phyloP scores from a whole-genome alignment of 306 rosid genomes.

The Ochetophila trinervis region DNA sequence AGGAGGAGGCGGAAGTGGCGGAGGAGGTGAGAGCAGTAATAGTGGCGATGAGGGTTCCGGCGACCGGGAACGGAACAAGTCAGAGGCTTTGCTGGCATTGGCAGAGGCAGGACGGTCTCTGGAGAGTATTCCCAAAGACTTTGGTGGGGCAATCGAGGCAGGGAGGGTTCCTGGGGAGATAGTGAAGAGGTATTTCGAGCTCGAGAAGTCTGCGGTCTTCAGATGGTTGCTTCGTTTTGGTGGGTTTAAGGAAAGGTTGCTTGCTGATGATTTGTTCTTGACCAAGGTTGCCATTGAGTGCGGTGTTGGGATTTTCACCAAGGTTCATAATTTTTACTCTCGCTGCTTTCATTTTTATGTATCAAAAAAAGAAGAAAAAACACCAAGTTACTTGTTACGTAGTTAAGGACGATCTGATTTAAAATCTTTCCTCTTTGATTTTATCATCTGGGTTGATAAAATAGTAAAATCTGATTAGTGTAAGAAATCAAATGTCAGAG shows the following conservation, averaged over 20 bases:
- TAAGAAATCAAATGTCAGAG: too few relatives aligned
- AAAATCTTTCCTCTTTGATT: too few relatives aligned
- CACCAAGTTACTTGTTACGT: too few relatives aligned
- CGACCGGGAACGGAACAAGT: conserved; percentile 52
- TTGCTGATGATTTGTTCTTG: conserved; percentile 87
- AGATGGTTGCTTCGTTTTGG: conserved; percentile 73
- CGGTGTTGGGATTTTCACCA: conserved; percentile 80
- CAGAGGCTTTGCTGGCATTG: conserved; percentile 61
- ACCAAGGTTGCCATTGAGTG: conserved; percentile 84
- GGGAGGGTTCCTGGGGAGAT: conserved; percentile 75
- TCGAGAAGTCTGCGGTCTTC: conserved; percentile 57
- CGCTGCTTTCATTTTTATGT: not conserved
- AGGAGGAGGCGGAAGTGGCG: not conserved
- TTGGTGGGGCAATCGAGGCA: conserved; percentile 59
- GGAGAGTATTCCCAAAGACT: conserved; percentile 73
- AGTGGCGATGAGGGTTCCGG: conserved; percentile 37
- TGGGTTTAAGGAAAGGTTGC: conserved; percentile 87
- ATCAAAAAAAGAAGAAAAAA: too few relatives aligned
- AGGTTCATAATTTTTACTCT: conserved; percentile 37
- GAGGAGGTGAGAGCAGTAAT: conserved; percentile 5
- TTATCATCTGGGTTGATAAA: too few relatives aligned
- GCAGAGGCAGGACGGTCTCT: conserved; percentile 55
- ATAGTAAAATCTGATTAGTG: too few relatives aligned
- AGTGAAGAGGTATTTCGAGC: conserved; percentile 61
- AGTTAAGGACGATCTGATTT: too few relatives aligned